These are phyloP conservation scores for Blastocystis sp. DNA, from an alignment of 352 stramenopile genomes.

Conservation along the genomic window DNA sequence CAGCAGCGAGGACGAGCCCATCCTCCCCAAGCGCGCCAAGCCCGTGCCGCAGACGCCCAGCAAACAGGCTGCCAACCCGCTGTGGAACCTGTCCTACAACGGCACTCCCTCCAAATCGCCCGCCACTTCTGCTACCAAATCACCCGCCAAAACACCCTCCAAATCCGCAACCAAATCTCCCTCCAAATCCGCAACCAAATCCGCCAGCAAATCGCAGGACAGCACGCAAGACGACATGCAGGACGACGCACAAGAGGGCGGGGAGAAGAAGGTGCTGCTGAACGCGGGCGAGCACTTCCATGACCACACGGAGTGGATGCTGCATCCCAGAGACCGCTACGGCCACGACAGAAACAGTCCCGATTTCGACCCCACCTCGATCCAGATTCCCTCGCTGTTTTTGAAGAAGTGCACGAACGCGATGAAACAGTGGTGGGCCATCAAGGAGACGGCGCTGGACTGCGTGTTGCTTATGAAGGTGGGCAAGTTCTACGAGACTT, in stretches of 20 bases:
- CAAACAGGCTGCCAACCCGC: constrained; percentile 74
- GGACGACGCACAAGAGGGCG: constrained; percentile 73
- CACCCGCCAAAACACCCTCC: background rate
- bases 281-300: constrained; percentile 80
- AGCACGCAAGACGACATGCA: constrained; percentile 34
- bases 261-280: constrained; percentile 73
- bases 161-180: constrained; percentile 62
- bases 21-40: constrained; percentile 72
- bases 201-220: constrained; percentile 26
- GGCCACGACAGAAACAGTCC: constrained; percentile 79
- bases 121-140: background rate
- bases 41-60: constrained; percentile 12
- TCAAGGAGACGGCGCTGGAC: constrained; percentile 94
- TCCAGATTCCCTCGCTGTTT: constrained; percentile 83
- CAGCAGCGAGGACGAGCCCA: constrained; percentile 74
- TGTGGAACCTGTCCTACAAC: constrained; percentile 69
- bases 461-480: constrained; percentile 97
- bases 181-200: constrained; percentile 8
- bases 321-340: constrained; percentile 80
- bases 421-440: constrained; percentile 95
- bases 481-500: constrained; percentile 81
- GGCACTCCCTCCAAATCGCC: constrained; percentile 10
- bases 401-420: constrained; percentile 85
- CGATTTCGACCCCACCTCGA: constrained; percentile 86
- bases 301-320: constrained; percentile 74